Percentiles rank a stretch among this genome's conserved stretches.
These are phyloP conservation scores for Gossypium sturtianum DNA, from an alignment of 345 rosid species.

Conservation along the genomic window DNA sequence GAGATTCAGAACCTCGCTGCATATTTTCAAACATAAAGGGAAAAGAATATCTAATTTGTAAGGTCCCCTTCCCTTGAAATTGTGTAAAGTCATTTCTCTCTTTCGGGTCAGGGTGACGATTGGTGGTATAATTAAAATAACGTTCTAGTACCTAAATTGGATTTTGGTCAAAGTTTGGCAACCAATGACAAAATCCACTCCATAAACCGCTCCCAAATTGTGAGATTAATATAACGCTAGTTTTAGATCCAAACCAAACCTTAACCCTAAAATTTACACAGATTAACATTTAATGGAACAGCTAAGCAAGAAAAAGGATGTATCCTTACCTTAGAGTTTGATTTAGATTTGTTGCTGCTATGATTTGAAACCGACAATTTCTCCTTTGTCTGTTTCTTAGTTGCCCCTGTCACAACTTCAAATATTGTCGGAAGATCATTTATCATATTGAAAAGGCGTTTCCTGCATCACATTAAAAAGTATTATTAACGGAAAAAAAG, in stretches of 20 bases:
- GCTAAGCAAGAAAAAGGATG: background rate
- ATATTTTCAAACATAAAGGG: background rate
- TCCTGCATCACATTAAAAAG: conserved; percentile 43
- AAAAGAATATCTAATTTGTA: background rate
- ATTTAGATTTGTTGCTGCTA: conserved; percentile 65
- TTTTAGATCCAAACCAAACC: background rate
- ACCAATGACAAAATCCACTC: background rate
- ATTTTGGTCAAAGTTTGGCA: background rate
- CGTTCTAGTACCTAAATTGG: background rate
- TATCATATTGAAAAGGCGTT: conserved; percentile 73
- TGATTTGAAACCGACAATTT: conserved; percentile 60
- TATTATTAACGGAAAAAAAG: conserved; percentile 6
- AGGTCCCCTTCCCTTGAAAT: background rate
- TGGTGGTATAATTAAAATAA: too few relatives aligned
- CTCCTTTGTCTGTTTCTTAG: conserved; percentile 61
- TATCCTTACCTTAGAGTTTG: conserved; percentile 53
- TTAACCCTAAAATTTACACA: background rate
- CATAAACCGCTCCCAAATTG: background rate
- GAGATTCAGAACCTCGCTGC: conserved; percentile 50
- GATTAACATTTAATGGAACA: background rate
- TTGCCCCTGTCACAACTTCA: conserved; percentile 65
- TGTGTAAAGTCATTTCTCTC: background rate
- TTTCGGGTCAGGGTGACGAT: background rate
- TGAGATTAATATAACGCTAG: background rate
- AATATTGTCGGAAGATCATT: conserved; percentile 83